These are phyloP conservation scores for Ilyonectria destructans DNA, from an alignment of 2,329 filamentous ascomycete species.

Conservation along the genomic window DNA sequence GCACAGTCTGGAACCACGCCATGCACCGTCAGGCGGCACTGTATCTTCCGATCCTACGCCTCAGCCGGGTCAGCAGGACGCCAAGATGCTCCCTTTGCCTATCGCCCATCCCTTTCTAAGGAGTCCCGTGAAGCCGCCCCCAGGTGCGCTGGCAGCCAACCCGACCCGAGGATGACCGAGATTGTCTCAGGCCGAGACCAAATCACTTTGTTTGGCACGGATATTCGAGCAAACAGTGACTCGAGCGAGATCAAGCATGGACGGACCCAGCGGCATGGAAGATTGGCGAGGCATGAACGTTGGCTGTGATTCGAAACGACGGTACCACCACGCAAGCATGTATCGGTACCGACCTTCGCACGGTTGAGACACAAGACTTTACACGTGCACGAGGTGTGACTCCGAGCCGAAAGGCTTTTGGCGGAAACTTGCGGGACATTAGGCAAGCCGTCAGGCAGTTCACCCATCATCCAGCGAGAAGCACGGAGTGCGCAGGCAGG, in stretches of 20 bases:
- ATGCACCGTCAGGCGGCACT: slow-evolving; percentile 11
- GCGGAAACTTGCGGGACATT: not conserved
- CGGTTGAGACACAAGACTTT: slow-evolving; percentile 10
- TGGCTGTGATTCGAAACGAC: slow-evolving; percentile 1
- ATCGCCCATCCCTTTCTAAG: slow-evolving; percentile 26
- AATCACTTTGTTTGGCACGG: slow-evolving; percentile 2
- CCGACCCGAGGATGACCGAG: slow-evolving; percentile 18
- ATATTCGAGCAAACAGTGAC: not conserved
- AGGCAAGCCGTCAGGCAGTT: slow-evolving; percentile 9
- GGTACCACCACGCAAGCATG: not conserved
- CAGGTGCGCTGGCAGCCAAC: slow-evolving; percentile 14
- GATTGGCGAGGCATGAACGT: slow-evolving; percentile 23
- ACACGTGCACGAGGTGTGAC: slow-evolving; percentile 19
- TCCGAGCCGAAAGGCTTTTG: slow-evolving; percentile 12
- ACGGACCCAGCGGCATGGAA: not conserved
- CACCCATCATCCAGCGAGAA: not conserved
- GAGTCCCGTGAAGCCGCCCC: slow-evolving; percentile 9
- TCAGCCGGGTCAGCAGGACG: slow-evolving; percentile 23
- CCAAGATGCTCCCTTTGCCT: slow-evolving; percentile 14
- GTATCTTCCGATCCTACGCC: slow-evolving; percentile 30
- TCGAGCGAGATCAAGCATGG: not conserved
- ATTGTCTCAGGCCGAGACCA: slow-evolving; percentile 3
- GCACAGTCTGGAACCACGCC: slow-evolving; percentile 5
- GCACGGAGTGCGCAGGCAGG: not conserved
- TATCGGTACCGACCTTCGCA: not conserved